Base-by-base conservation (phyloP, 768 basidiomycete species). In the Lactifluus subvellereus region DNA sequence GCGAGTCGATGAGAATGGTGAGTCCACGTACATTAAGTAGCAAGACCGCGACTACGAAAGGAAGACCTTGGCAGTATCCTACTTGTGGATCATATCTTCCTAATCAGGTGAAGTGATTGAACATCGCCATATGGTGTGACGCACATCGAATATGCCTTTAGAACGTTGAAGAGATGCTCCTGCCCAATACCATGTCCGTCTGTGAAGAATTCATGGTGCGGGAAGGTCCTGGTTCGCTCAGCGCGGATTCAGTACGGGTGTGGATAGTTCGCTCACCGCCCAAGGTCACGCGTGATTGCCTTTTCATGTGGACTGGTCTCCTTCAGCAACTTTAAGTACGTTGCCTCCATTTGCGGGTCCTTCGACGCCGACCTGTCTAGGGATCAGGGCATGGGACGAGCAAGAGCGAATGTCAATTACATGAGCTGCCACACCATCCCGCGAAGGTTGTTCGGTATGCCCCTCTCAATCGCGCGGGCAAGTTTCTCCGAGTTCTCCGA, bases 351-450 rank as follows among this genome's bases (percentile, higher is more conserved):
- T 65, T 87, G 87, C 1, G 80, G 78, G 67, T 97, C 94, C 75
- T 99, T 99, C 0, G 95, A 94, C 13, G 94, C 94, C 43, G 92
- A 89, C 89, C 91, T 94, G 64, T 16, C 14, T 32, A 20, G 13
- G 13, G 30, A 67, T 47, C 66, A 57, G 58, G 38, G 16, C 16
- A 22, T 30, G 47, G n/a, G 10, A 32, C 51, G 40, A 33, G 11
- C 11, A 50, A 32, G 50, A 13, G 27, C 22, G 37, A 9, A 40
- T 20, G 37, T 47, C 27, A 52, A 59, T 62, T 77, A 91, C 94
- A 96, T 97, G 72, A 96, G 80, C 72, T 97, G 94, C 92, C 91
- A 98, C 79, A 96, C 85, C 87, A 98, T 96, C 53, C 94, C 94
- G 55, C 94, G 84, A 52, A 95, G 76, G 1, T 92, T 85, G 48